Percentiles rank a stretch among this genome's conserved stretches.
Evolutionary conservation across 805 yeast genomes (phyloP).

Genomic region (Barnettozyma botsteinii): DNA sequence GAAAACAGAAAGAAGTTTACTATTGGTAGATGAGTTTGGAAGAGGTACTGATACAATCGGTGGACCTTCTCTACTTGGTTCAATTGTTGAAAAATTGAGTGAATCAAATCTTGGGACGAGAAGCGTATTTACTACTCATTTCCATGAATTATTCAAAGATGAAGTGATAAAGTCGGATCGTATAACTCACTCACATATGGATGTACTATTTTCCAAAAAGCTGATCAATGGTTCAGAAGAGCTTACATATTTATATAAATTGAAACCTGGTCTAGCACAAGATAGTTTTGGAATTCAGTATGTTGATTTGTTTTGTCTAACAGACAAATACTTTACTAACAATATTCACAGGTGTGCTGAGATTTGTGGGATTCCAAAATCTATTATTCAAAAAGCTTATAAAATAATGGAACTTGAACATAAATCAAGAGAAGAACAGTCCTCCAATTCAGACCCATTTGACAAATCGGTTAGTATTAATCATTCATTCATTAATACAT

Average conservation of each 20-base stretch:
- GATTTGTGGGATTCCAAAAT: slow-evolving; percentile 29
- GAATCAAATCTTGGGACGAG: slow-evolving; percentile 17
- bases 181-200: slow-evolving; percentile 32
- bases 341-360: slow-evolving; percentile 30
- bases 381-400: slow-evolving; percentile 30
- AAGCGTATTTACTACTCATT: slow-evolving; percentile 37
- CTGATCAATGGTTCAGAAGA: background rate
- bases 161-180: slow-evolving; percentile 20
- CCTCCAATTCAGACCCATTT: background rate
- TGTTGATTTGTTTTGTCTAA: background rate
- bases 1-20: slow-evolving; percentile 34
- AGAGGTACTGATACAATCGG: slow-evolving; percentile 45
- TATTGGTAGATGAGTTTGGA: slow-evolving; percentile 50
- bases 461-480: slow-evolving; percentile 6
- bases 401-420: slow-evolving; percentile 19
- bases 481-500: too few relatives aligned
- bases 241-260: slow-evolving; percentile 30
- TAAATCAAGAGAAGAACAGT: slow-evolving; percentile 6
- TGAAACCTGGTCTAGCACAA: slow-evolving; percentile 29
- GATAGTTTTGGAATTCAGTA: slow-evolving; percentile 32
- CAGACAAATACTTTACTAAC: background rate
- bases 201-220: slow-evolving; percentile 21
- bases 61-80: slow-evolving; percentile 41
- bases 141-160: slow-evolving; percentile 34
- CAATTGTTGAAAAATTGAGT: slow-evolving; percentile 28